Conservation (phyloP, 495 filamentous ascomycete genomes). For the Xylaria intraflava region DNA sequence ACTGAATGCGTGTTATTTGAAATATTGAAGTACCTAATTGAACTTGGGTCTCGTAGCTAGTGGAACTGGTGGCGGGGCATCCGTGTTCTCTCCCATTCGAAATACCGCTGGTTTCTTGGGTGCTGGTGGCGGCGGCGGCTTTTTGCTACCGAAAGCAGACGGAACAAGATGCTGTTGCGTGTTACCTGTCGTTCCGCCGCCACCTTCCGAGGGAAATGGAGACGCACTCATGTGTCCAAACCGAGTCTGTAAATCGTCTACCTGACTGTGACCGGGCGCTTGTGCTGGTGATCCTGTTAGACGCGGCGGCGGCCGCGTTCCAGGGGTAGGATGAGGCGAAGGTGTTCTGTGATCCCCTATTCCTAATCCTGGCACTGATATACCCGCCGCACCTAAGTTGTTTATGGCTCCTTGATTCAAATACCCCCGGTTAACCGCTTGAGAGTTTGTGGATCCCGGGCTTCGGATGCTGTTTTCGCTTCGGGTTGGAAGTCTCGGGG, state of each 20-base stretch:
- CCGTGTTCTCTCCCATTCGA: constrained; percentile 1
- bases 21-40: constrained; percentile 9
- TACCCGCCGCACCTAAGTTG: constrained; percentile 67
- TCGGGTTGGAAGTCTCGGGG: constrained; percentile 52
- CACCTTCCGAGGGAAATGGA: constrained; percentile 16
- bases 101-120: constrained; percentile 48
- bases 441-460: constrained; percentile 27
- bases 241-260: constrained; percentile 62
- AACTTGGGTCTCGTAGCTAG: constrained; percentile 36
- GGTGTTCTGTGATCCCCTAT: constrained; percentile 46
- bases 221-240: constrained; percentile 51
- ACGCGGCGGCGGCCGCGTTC: neutral
- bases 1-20: neutral
- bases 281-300: neutral
- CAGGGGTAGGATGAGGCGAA: constrained; percentile 8
- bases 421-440: constrained; percentile 27
- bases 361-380: constrained; percentile 75
- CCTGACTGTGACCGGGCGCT: constrained; percentile 21
- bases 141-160: constrained; percentile 44
- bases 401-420: constrained; percentile 64
- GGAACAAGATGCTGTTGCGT: constrained; percentile 14
- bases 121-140: constrained; percentile 65
- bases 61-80: constrained; percentile 47
- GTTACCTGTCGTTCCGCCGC: neutral
- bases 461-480: constrained; percentile 44